phyloP scores from a whole-genome alignment of 2,329 filamentous ascomycete species.

The Penicillium sp. region DNA sequence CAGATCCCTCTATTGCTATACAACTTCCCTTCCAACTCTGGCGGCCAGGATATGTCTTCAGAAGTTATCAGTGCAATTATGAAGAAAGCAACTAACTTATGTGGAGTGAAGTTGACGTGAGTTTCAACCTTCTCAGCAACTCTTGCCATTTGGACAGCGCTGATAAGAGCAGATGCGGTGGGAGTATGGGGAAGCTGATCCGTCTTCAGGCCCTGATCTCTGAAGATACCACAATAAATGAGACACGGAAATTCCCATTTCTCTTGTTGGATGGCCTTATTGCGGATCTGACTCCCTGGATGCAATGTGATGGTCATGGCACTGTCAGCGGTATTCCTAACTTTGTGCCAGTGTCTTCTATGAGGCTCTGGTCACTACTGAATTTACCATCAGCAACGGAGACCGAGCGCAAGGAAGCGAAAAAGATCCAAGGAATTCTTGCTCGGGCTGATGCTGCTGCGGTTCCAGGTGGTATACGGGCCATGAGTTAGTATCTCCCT shows the following conservation, averaged over 20 bases:
- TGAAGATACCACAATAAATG: not conserved
- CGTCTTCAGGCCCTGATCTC: not conserved
- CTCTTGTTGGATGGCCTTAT: slow-evolving; percentile 24
- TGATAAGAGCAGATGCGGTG: not conserved
- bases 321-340: slow-evolving; percentile 27
- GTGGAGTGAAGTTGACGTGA: not conserved
- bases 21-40: not conserved
- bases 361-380: slow-evolving; percentile 23
- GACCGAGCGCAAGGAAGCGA: not conserved
- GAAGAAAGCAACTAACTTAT: not conserved
- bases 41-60: not conserved
- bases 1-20: not conserved
- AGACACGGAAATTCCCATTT: not conserved
- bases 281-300: slow-evolving; percentile 26
- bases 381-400: slow-evolving; percentile 6
- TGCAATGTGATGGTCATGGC: slow-evolving; percentile 26
- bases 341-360: slow-evolving; percentile 23
- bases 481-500: not conserved
- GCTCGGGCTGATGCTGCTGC: not conserved
- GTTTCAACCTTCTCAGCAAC: not conserved
- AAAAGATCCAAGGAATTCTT: not conserved
- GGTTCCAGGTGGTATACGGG: not conserved
- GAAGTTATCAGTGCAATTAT: not conserved
- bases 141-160: not conserved
- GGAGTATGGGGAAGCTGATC: not conserved